A percentile compares a stretch with the other conserved stretches of the same genome.
Evolutionary conservation across 495 filamentous ascomycete genomes (phyloP).

Genomic region (Aspergillus avenaceus): DNA sequence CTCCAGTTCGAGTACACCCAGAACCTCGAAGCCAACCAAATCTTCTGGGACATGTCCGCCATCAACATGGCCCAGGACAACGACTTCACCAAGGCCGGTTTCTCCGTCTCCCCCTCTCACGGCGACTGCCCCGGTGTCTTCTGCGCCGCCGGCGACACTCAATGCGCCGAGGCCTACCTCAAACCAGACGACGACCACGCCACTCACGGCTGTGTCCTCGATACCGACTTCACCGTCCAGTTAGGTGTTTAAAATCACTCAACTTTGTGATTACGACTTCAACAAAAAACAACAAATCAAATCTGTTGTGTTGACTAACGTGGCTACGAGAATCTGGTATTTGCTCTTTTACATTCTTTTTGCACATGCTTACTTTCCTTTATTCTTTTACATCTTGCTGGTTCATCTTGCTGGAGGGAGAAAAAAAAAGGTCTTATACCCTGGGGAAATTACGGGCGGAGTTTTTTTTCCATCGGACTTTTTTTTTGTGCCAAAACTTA

Average conservation of each 20-base stretch:
- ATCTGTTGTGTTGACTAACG: no score
- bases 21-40: slow-evolving; percentile 25
- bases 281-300: not conserved
- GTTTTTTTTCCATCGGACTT: not conserved
- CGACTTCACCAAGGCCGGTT: slow-evolving; percentile 40
- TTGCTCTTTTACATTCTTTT: no score
- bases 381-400: no score
- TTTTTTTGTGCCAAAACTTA: not conserved
- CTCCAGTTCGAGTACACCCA: slow-evolving; percentile 48
- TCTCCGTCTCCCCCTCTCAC: slow-evolving; percentile 30
- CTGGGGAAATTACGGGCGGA: not conserved
- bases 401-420: no score
- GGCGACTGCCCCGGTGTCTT: slow-evolving; percentile 32
- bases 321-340: no score
- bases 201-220: slow-evolving; percentile 43
- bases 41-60: slow-evolving; percentile 46
- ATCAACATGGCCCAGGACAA: slow-evolving; percentile 37
- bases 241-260: slow-evolving; percentile 34
- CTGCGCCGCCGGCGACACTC: slow-evolving; percentile 34
- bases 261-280: not conserved
- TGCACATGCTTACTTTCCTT: no score
- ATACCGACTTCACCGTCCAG: slow-evolving; percentile 29
- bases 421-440: not conserved
- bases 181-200: slow-evolving; percentile 39
- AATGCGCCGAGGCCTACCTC: slow-evolving; percentile 41